phyloP scores from a whole-genome alignment of 2,329 filamentous ascomycete genomes.

The Colletotrichum sansevieriae region DNA sequence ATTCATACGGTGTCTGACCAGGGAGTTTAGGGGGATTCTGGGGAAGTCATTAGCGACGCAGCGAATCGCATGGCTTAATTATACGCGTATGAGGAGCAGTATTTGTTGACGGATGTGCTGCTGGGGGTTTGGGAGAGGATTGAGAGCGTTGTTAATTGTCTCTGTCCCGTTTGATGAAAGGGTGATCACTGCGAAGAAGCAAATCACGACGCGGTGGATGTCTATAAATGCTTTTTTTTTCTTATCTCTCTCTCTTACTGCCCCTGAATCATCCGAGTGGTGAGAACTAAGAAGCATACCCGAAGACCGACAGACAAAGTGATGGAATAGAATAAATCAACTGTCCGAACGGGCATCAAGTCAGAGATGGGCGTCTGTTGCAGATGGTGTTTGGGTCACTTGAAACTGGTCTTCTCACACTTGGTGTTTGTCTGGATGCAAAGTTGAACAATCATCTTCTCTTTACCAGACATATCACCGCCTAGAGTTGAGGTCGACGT shows the following conservation, averaged over 20 bases:
- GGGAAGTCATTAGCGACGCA: background rate
- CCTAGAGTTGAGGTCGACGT: background rate
- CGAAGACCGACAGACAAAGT: no score
- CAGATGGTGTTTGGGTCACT: constrained; percentile 10
- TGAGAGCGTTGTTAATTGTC: background rate
- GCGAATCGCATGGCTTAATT: constrained; percentile 12
- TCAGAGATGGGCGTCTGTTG: constrained; percentile 2
- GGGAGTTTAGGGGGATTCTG: constrained; percentile 3
- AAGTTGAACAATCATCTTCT: no score
- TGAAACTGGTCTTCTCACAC: constrained; percentile 4
- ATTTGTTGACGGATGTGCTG: background rate
- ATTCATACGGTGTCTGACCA: constrained; percentile 28
- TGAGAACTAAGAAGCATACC: no score
- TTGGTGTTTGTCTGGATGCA: constrained; percentile 1
- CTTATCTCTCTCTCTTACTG: background rate
- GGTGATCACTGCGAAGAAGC: constrained; percentile 12
- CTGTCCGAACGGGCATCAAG: constrained; percentile 4
- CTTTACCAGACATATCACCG: background rate
- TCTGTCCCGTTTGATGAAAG: constrained; percentile 10
- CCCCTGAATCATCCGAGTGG: no score
- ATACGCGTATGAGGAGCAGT: constrained; percentile 13
- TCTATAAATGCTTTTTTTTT: background rate
- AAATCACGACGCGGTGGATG: background rate
- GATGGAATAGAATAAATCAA: background rate
- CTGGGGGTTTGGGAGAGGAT: background rate